These are phyloP conservation scores for Thamnidium elegans DNA, from an alignment of 192 early-diverging fungal species.

Conservation along the genomic window DNA sequence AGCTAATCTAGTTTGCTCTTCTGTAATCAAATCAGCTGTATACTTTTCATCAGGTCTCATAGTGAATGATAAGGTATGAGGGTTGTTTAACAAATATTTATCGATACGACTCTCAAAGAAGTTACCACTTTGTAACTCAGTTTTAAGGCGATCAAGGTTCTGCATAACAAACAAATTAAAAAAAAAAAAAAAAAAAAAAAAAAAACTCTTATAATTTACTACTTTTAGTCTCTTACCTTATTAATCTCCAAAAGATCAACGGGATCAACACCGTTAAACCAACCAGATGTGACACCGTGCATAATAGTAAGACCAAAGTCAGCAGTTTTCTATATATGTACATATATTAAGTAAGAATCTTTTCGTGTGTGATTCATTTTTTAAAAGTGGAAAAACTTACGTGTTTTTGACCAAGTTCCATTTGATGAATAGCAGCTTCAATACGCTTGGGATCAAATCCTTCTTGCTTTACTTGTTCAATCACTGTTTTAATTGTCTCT, in stretches of 20 bases:
- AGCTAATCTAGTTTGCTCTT: slow-evolving; percentile 68
- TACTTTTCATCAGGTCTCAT: slow-evolving; percentile 81
- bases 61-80: slow-evolving; percentile 70
- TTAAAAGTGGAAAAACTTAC: slow-evolving; percentile 34
- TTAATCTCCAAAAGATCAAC: slow-evolving; percentile 78
- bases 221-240: slow-evolving; percentile 43
- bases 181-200: too few relatives aligned
- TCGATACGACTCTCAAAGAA: slow-evolving; percentile 77
- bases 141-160: slow-evolving; percentile 68
- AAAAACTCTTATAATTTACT: background rate
- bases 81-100: slow-evolving; percentile 78
- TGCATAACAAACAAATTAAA: slow-evolving; percentile 15
- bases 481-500: slow-evolving; percentile 63
- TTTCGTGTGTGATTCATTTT: background rate
- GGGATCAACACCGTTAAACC: slow-evolving; percentile 88
- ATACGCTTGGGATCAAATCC: slow-evolving; percentile 79
- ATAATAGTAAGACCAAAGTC: slow-evolving; percentile 85
- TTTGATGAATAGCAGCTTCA: slow-evolving; percentile 82
- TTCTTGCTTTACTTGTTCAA: slow-evolving; percentile 61
- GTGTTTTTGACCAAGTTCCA: slow-evolving; percentile 89
- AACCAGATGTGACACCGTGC: slow-evolving; percentile 71
- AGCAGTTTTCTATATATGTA: slow-evolving; percentile 61
- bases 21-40: slow-evolving; percentile 49
- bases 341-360: background rate
- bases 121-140: slow-evolving; percentile 49